Evolutionary conservation across 2,329 filamentous ascomycete genomes (phyloP).

Genomic region (Colletotrichum sp.): DNA sequence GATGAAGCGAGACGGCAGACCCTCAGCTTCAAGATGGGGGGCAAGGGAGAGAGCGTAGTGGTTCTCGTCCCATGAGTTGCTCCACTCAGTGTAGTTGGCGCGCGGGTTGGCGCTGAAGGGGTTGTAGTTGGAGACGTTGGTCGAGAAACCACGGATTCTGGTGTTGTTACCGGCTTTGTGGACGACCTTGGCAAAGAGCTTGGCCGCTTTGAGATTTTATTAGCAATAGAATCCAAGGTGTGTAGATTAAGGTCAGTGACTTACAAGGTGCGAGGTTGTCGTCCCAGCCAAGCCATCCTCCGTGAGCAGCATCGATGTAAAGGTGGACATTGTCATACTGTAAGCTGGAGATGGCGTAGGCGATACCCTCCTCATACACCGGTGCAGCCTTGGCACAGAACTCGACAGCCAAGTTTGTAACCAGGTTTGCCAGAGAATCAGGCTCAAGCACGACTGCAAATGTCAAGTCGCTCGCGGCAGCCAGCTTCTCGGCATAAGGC

Average conservation of each 20-base stretch:
- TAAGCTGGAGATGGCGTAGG: constrained; percentile 42
- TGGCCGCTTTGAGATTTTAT: constrained; percentile 34
- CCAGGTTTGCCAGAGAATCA: constrained; percentile 46
- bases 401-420: constrained; percentile 42
- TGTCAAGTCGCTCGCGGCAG: constrained; percentile 38
- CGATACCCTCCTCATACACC: constrained; percentile 45
- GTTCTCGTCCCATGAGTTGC: constrained; percentile 43
- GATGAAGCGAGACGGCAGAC: constrained; percentile 48
- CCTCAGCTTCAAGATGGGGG: constrained; percentile 39
- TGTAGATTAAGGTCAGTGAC: neutral
- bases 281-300: constrained; percentile 48
- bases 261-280: constrained; percentile 40
- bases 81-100: constrained; percentile 45
- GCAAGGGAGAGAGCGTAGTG: constrained; percentile 43
- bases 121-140: constrained; percentile 50
- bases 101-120: constrained; percentile 39
- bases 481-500: constrained; percentile 40
- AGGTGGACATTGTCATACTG: constrained; percentile 41
- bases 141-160: constrained; percentile 44
- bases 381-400: constrained; percentile 41
- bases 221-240: neutral
- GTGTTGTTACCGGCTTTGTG: constrained; percentile 32
- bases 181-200: constrained; percentile 43
- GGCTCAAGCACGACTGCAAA: constrained; percentile 50
- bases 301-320: constrained; percentile 47